Evolutionary conservation across 2,329 filamentous ascomycete species (phyloP), one percentile per base, ranked within the genome.

Genomic region (Beauveria sp.): DNA sequence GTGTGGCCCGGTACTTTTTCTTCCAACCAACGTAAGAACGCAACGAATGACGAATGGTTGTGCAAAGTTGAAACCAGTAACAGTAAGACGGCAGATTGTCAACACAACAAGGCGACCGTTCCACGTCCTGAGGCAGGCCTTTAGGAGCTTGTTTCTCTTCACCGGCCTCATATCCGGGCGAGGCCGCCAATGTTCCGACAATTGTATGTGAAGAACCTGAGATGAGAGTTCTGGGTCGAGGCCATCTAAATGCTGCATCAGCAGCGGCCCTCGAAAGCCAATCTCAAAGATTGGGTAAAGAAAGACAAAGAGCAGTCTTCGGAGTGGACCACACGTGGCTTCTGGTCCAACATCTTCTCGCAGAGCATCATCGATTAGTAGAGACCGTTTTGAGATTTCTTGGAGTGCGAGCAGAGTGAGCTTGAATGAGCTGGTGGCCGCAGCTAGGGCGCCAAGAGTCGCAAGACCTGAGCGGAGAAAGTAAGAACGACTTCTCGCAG

Each of bases 21-120:
- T 30, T 9, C 10, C 46, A 6, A 68, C 51, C 30, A 51, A 8
- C 0, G 63, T 53, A n/a, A 69, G 62, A 26, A 53, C 14, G n/a
- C 34, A 10, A 16, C 38, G n/a, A 2, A 53, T 16, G 10, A 53
- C 3, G 20, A 53, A 53, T 3, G 51, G 51, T 14, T 53, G 51
- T 16, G 51, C n/a, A 26, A 53, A 53, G 5, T 34, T 34, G 49
- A 30, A 34, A 2, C 16, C 49, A 3, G 49, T 51, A 18, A 30
- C 5, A 9, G 49, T 3, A 2, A 51, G 28, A 0, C 28, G 49
- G 1, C 12, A 4, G 3, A 34, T 10, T 14, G 42, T 6, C n/a
- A 26, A 10, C 12, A 6, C 30, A 12, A 53, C 2, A 1, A 53
- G 8, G 18, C 26, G 8, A 9, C 18, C 1, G 3, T 9, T 51